Base-by-base conservation (phyloP, 768 basidiomycete species). In the Kwoniella botswanensis region DNA sequence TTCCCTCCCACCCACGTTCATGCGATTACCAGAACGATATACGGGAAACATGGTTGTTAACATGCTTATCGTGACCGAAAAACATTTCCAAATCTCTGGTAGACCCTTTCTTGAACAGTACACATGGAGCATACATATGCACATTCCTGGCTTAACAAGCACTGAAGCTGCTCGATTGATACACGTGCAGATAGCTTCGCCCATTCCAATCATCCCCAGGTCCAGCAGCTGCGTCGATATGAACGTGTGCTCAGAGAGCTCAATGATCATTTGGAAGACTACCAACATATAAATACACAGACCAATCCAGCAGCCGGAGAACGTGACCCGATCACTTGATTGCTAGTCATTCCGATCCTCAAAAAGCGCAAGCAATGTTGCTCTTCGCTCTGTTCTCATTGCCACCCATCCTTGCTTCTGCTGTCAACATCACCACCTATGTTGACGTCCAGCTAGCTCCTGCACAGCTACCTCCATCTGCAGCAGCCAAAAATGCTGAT, bases 381-480 rank as follows among this genome's bases (percentile, higher is more conserved):
- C 18, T 50, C 10, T 18, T 50, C 46, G 46, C 46, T 50, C 18
- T 50, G 18, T 18, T 50, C 46, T 50, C 46, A 0, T 18, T 50
- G 18, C 46, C 17, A 18, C 46, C 46, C 1, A 4, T 50, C 46
- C 46, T 50, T 4, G 46, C 15, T 15, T 17, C 9, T 2, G 46
- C 46, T 4, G 46, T 50, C 13, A 50, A 50, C 46, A 50, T 50
- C 46, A 50, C 46, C 46, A 50, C 46, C 46, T 50, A 17, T 6
- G 46, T 18, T 18, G 46, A 50, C 18, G 46, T 50, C 12, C 46
- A 2, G 13, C 46, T 50, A 50, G 13, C 57, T 21, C 65, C 71
- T n/a, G 35, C 29, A 56, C 67, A 57, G 15, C 71, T 73, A 11
- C 71, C 71, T 4, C 26, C 68, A 29, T 63, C 71, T 2, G 50